Base-by-base conservation (phyloP, 169 alveolate species). In the Condylostoma magnum region DNA sequence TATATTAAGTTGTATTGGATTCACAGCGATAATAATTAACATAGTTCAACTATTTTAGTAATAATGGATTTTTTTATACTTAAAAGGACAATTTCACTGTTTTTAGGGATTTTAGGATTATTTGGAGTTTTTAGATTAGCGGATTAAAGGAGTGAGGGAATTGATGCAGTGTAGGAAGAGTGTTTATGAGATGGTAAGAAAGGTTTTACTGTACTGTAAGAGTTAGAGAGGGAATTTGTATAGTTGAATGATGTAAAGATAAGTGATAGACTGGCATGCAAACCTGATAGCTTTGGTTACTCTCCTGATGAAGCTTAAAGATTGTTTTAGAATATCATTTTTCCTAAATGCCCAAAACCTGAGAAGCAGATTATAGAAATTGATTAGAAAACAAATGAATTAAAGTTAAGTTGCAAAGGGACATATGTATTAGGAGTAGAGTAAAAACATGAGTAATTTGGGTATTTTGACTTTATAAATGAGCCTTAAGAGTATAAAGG, bases 271-370 rank as follows among this genome's bases (percentile, higher is more conserved):
- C n/a, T 57, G 28, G 53, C 18, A 57, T 57, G 69, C 69, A 28
- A 57, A 36, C 69, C 69, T 33, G 69, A 57, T 6, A 28, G 51
- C n/a, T 57, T 57, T 36, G 69, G 69, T 1, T 57, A 57, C 27
- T 18, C 69, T 1, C 25, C n/a, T 18, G 27, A 28, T n/a, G 31
- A 36, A 33, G 53, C 43, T 34, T 0, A 10, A 18, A 8, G n/a
- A 28, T 0, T 57, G 12, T 57, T 31, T 36, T 27, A 22, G 37
- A 25, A 31, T 10, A 57, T 34, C 31, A 34, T n/a, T 18, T 57
- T 34, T 10, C 69, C 69, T 34, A 57, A 57, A 1, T 57, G 69
- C 37, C 8, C 0, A n/a, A 43, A 22, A 43, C 15, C 20, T 47
- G 55, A 47, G 2, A 47, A 3, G 22, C 12, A 2, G 22, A 3